These are phyloP conservation scores for Gracilaria domingensis DNA, from an alignment of 23 red algal genomes.

Conservation along the genomic window DNA sequence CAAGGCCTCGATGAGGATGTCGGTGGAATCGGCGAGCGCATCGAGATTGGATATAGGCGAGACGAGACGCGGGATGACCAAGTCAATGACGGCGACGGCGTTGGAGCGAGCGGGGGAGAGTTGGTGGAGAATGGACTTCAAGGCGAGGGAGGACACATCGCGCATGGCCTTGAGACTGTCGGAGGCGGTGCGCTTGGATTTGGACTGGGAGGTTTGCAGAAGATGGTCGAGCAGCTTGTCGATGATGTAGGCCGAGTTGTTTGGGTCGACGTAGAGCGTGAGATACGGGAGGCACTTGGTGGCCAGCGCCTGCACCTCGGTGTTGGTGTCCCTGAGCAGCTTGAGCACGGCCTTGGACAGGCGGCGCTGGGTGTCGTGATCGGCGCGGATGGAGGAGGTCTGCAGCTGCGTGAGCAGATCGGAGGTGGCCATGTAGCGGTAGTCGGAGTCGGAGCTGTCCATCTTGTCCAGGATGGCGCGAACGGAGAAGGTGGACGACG, in stretches of 20 bases:
- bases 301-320: slow-evolving; percentile 91
- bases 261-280: slow-evolving; percentile 44
- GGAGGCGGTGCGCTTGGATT: neutral
- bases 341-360: slow-evolving; percentile 72
- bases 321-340: slow-evolving; percentile 78
- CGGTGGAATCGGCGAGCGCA: slow-evolving; percentile 31
- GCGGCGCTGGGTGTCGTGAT: slow-evolving; percentile 59
- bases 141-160: slow-evolving; percentile 66
- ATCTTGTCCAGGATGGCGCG: slow-evolving; percentile 68
- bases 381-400: slow-evolving; percentile 43
- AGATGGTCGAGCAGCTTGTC: slow-evolving; percentile 66
- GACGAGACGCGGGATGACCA: slow-evolving; percentile 32
- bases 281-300: slow-evolving; percentile 80
- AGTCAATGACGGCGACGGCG: slow-evolving; percentile 15
- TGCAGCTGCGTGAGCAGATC: slow-evolving; percentile 84
- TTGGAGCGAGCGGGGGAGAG: slow-evolving; percentile 37
- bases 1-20: slow-evolving; percentile 63
- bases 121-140: slow-evolving; percentile 69
- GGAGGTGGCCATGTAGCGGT: slow-evolving; percentile 93
- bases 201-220: slow-evolving; percentile 7
- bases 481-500: slow-evolving; percentile 24
- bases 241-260: slow-evolving; percentile 53
- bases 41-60: slow-evolving; percentile 22
- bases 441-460: slow-evolving; percentile 83
- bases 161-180: slow-evolving; percentile 70